Conservation (phyloP, 2,329 filamentous ascomycete genomes). For the Xylariaceae sp. region DNA sequence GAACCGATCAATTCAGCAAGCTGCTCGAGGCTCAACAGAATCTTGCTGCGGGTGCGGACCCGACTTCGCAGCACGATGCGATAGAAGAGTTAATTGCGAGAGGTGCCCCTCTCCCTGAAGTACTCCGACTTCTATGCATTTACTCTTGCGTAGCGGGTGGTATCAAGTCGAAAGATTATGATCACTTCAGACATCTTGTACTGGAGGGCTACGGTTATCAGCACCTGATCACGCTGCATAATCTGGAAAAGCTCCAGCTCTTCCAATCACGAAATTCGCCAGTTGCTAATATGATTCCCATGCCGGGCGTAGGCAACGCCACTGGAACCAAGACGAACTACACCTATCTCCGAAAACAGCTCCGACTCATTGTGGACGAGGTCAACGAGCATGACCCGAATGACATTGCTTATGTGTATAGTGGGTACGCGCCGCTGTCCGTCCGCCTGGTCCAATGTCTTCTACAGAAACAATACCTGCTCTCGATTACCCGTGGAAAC, state of each 20-base stretch:
- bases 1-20: constrained; percentile 81
- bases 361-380: constrained; percentile 89
- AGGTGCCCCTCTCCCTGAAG: constrained; percentile 71
- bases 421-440: constrained; percentile 89
- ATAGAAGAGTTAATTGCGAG: constrained; percentile 94
- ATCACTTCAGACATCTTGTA: constrained; percentile 81
- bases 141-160: constrained; percentile 89
- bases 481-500: constrained; percentile 62
- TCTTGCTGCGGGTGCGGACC: constrained; percentile 82
- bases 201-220: constrained; percentile 93
- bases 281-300: constrained; percentile 74
- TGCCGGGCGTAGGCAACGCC: constrained; percentile 53
- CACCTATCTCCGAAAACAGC: constrained; percentile 74
- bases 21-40: constrained; percentile 93
- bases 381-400: constrained; percentile 92
- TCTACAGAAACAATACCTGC: constrained; percentile 81
- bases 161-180: constrained; percentile 81
- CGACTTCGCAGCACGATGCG: constrained; percentile 79
- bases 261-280: constrained; percentile 73
- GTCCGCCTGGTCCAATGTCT: constrained; percentile 88
- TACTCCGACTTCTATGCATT: constrained; percentile 80
- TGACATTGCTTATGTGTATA: constrained; percentile 97
- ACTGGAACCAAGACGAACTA: constrained; percentile 81
- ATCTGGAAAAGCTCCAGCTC: constrained; percentile 83
- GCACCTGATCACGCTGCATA: constrained; percentile 82